These are phyloP conservation scores for Melaleuca alternifolia DNA, from an alignment of 345 rosid genomes.

Conservation along the genomic window DNA sequence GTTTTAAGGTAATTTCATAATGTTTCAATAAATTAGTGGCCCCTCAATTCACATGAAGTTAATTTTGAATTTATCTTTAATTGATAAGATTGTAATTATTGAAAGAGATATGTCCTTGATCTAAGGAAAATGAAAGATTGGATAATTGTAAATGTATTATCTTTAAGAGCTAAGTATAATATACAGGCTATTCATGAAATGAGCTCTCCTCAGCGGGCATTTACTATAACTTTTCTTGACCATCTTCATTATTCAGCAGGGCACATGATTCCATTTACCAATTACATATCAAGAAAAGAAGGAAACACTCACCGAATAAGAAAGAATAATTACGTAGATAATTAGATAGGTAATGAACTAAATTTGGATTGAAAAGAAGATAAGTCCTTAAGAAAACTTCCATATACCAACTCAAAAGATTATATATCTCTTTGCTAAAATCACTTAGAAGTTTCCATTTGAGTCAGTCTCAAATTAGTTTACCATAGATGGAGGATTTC, in stretches of 20 bases:
- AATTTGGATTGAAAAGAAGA: not conserved
- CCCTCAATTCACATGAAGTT: not conserved
- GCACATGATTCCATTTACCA: not conserved
- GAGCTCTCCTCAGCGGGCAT: too few species aligned
- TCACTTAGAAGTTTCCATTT: not conserved
- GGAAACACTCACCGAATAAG: not conserved
- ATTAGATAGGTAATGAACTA: not conserved
- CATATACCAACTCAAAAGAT: not conserved
- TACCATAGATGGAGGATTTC: not conserved
- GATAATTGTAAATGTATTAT: not conserved
- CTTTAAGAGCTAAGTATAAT: not conserved
- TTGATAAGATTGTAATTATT: not conserved
- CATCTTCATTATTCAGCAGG: too few species aligned
- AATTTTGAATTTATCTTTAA: not conserved
- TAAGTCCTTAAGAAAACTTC: not conserved
- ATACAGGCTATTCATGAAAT: too few species aligned
- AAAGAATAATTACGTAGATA: not conserved
- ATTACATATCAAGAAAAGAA: not conserved
- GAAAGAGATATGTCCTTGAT: not conserved
- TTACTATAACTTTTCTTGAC: too few species aligned
- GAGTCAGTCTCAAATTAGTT: not conserved
- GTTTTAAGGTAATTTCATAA: not conserved
- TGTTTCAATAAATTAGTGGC: not conserved
- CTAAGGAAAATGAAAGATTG: not conserved
- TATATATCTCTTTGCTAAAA: not conserved